These are phyloP conservation scores for Hansenula sp. DNA, from an alignment of 1,139 yeast species.

Conservation along the genomic window DNA sequence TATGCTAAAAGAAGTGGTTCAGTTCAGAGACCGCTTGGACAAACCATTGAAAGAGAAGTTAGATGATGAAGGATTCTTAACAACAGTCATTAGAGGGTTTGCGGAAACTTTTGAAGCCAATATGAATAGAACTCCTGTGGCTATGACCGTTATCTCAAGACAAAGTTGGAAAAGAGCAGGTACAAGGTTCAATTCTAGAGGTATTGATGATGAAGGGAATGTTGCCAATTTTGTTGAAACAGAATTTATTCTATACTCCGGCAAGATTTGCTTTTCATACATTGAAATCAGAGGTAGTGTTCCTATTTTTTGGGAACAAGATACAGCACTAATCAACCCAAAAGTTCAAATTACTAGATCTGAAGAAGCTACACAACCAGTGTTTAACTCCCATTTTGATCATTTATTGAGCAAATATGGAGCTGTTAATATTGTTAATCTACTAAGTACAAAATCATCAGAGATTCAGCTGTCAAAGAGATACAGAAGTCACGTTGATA, in stretches of 20 bases:
- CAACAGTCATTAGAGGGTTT: conserved; percentile 92
- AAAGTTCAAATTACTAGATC: conserved; percentile 88
- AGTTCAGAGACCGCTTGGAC: conserved; percentile 70
- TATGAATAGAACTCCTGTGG: conserved; percentile 49
- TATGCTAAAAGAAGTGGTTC: conserved; percentile 78
- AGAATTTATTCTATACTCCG: conserved; percentile 67
- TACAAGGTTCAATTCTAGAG: conserved; percentile 89
- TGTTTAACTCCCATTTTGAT: conserved; percentile 79
- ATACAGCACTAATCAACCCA: conserved; percentile 73
- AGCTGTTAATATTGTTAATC: conserved; percentile 78
- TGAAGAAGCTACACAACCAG: conserved; percentile 87
- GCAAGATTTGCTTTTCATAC: conserved; percentile 64
- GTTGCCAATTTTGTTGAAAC: conserved; percentile 98
- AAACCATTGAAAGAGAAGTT: conserved; percentile 50
- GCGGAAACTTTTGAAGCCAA: conserved; percentile 68
- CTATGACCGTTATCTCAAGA: conserved; percentile 78
- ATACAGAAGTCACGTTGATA: conserved; percentile 53
- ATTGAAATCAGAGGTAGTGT: conserved; percentile 92
- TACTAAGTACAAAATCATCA: conserved; percentile 73
- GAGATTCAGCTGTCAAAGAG: conserved; percentile 73
- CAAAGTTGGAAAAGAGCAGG: conserved; percentile 98
- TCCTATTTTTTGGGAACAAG: conserved; percentile 98
- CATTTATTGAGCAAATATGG: conserved; percentile 73
- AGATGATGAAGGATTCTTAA: conserved; percentile 75
- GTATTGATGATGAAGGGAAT: conserved; percentile 91